Percentiles rank a stretch among this genome's conserved stretches.
Evolutionary conservation across 2,329 filamentous ascomycete genomes (phyloP).

Genomic region (Orbilia blumenaviensis): DNA sequence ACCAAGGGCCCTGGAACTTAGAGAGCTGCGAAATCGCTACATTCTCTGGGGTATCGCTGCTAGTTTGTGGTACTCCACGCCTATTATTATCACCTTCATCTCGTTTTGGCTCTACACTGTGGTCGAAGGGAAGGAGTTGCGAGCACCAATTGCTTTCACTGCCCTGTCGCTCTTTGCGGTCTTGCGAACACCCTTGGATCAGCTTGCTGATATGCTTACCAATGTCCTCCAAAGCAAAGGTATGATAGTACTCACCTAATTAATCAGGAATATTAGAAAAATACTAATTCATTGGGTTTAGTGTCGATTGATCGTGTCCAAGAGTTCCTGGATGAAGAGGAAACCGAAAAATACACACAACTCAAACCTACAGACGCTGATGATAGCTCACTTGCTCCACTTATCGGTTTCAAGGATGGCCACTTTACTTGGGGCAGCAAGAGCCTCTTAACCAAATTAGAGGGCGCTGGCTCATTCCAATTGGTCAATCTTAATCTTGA

Average conservation of each 20-base stretch:
- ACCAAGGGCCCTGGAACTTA: slow-evolving; percentile 81
- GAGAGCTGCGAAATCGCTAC: slow-evolving; percentile 80
- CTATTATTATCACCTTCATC: slow-evolving; percentile 93
- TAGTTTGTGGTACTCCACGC: slow-evolving; percentile 95
- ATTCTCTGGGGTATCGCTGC: slow-evolving; percentile 91
- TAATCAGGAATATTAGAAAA: neutral
- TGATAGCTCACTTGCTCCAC: slow-evolving; percentile 73
- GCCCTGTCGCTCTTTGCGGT: slow-evolving; percentile 95
- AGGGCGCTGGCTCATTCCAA: slow-evolving; percentile 74
- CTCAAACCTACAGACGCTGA: slow-evolving; percentile 70
- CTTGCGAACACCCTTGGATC: slow-evolving; percentile 89
- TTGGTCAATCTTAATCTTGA: slow-evolving; percentile 83
- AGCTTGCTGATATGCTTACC: slow-evolving; percentile 97
- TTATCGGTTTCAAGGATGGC: slow-evolving; percentile 84
- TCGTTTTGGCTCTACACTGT: slow-evolving; percentile 94
- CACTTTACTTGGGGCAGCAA: slow-evolving; percentile 87
- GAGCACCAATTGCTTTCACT: slow-evolving; percentile 93
- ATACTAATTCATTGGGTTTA: slow-evolving; percentile 9
- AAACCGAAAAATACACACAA: slow-evolving; percentile 94
- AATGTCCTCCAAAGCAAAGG: slow-evolving; percentile 93
- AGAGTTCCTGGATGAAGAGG: slow-evolving; percentile 89
- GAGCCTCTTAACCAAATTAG: slow-evolving; percentile 64
- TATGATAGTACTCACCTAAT: neutral
- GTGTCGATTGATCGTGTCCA: slow-evolving; percentile 95
- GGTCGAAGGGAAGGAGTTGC: slow-evolving; percentile 85